Conservation (phyloP, 306 rosid genomes). For the Rosa multiflora region DNA sequence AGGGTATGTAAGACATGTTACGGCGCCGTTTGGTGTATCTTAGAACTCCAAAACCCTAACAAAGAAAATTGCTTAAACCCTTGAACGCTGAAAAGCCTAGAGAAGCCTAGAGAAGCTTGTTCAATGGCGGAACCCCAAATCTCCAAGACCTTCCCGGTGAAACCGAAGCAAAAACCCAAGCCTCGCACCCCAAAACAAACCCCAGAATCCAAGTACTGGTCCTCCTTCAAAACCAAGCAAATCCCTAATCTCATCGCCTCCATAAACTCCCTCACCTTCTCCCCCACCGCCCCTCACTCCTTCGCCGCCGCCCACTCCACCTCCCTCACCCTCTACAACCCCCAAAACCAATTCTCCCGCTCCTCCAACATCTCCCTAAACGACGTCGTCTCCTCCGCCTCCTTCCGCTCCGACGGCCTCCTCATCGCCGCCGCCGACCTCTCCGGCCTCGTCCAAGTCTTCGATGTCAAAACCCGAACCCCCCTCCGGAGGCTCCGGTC, state of each 20-base stretch:
- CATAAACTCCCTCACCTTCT: slow-evolving; percentile 61
- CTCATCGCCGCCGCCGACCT: slow-evolving; percentile 80
- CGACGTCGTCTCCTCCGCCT: slow-evolving; percentile 68
- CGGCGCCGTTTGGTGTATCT: no score
- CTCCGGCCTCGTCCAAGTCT: slow-evolving; percentile 75
- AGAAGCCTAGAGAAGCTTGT: neutral
- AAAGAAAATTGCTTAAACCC: no score
- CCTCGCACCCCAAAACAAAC: slow-evolving; percentile 58
- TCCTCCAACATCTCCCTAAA: slow-evolving; percentile 53
- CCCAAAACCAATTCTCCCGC: slow-evolving; percentile 48
- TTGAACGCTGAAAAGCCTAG: no score
- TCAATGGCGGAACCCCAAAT: slow-evolving; percentile 23
- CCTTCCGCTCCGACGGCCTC: slow-evolving; percentile 73
- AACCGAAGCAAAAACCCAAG: slow-evolving; percentile 70
- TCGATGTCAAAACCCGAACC: slow-evolving; percentile 55
- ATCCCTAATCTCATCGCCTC: slow-evolving; percentile 58
- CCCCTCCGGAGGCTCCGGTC: slow-evolving; percentile 67
- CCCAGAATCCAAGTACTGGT: slow-evolving; percentile 78
- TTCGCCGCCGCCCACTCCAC: slow-evolving; percentile 74
- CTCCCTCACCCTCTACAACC: slow-evolving; percentile 50
- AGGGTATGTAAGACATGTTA: no score
- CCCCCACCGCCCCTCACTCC: slow-evolving; percentile 50
- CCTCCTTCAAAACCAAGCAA: slow-evolving; percentile 70
- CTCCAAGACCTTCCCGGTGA: slow-evolving; percentile 51
- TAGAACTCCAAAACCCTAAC: no score